phyloP scores from a whole-genome alignment of 345 rosid genomes.

The Linum usitatissimum region DNA sequence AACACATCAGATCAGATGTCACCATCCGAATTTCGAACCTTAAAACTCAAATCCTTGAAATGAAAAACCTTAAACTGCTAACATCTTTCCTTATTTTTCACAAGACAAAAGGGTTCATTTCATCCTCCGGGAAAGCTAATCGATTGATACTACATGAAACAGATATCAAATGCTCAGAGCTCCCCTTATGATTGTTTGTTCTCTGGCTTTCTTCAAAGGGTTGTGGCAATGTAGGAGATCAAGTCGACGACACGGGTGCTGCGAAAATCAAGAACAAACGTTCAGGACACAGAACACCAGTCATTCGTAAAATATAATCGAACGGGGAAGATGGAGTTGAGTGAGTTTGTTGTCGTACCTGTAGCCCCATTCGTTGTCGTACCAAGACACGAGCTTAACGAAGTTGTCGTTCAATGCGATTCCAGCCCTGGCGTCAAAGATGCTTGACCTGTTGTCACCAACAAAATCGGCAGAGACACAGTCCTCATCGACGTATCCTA shows the following conservation, averaged over 20 bases:
- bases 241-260: too few relatives aligned
- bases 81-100: too few relatives aligned
- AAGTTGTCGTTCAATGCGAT: slow-evolving; percentile 19
- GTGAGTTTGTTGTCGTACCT: slow-evolving; percentile 11
- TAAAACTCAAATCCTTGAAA: too few relatives aligned
- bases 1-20: background rate
- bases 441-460: slow-evolving; percentile 23
- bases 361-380: slow-evolving; percentile 25
- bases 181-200: background rate
- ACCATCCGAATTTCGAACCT: background rate
- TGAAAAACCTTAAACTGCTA: too few relatives aligned
- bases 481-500: slow-evolving; percentile 23
- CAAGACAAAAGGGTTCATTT: too few relatives aligned
- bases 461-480: slow-evolving; percentile 18
- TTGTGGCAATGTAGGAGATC: background rate
- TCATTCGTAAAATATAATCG: background rate
- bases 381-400: slow-evolving; percentile 18
- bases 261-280: too few relatives aligned
- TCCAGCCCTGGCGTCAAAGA: slow-evolving; percentile 27
- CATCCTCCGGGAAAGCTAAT: too few relatives aligned
- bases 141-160: background rate
- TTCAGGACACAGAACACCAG: background rate
- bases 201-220: background rate
- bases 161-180: background rate
- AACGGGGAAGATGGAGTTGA: too few relatives aligned